Evolutionary conservation across 441 rosid genomes (phyloP), one percentile per base, ranked within the genome.

Genomic region (Flueggea neowawraea): DNA sequence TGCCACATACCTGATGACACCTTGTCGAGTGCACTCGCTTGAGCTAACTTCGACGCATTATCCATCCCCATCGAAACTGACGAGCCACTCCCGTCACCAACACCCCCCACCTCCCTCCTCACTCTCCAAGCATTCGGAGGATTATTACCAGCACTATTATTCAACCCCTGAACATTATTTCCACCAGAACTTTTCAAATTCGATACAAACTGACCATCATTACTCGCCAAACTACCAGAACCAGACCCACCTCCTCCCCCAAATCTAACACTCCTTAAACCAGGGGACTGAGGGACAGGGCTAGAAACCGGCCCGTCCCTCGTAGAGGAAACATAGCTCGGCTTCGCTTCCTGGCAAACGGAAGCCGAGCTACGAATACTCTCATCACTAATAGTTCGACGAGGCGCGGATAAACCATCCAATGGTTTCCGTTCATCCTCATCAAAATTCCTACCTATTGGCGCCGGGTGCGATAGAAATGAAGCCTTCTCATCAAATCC

Each of bases 401-500:
- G 52, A 5, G 65, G 47, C 31, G 64, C 58, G 9, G 66, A 50
- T 28, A 5, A 12, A 15, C 58, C 58, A 47, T 49, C 69, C 22
- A 73, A 41, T 12, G 78, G 74, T 44, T 69, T 69, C 3, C 66
- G 63, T 43, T 73, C 78, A 22, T 65, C 74, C 68, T 65, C 71
- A 12, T 73, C 78, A 66, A 73, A 73, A 64, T 65, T 69, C 57
- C 39, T 58, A 36, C 78, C 78, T 12, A 62, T 73, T 13, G 62
- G 59, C 12, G 41, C 12, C 10, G 58, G 65, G 44, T 61, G 54
- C 57, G 68, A 58, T 10, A 73, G 61, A 49, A 73, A 63, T 16
- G 61, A 62, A 17, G 60, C 53, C 62, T 65, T 73, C 59, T 73
- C 63, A 41, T 58, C 68, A 32, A 73, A 51, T 52, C 58, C 52